phyloP scores from a whole-genome alignment of 441 rosid genomes.

The Syzygium syzygioides region DNA sequence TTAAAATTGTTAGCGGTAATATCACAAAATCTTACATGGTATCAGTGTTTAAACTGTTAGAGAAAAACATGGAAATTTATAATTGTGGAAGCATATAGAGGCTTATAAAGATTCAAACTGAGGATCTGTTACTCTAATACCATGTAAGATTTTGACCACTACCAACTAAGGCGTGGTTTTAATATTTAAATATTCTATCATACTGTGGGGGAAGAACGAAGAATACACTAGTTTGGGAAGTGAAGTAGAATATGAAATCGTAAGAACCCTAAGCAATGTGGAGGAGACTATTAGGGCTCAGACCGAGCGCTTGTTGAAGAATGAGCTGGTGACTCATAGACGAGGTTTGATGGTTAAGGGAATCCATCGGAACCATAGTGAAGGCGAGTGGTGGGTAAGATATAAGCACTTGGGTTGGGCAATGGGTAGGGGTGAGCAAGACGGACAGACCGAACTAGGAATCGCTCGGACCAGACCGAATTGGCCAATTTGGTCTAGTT shows the following conservation, averaged over 20 bases:
- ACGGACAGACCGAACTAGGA: no score
- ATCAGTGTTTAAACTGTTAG: neutral
- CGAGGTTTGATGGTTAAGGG: neutral
- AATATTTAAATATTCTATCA: neutral
- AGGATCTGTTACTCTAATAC: neutral
- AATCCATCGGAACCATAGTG: neutral
- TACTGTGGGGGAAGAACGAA: neutral
- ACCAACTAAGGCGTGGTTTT: neutral
- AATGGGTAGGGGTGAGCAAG: neutral
- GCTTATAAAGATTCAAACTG: neutral
- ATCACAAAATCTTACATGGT: neutral
- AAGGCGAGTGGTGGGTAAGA: neutral
- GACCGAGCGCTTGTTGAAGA: neutral
- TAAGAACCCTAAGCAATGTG: neutral
- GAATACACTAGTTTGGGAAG: neutral
- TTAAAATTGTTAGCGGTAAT: accelerated
- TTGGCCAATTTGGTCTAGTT: no score
- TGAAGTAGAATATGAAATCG: neutral
- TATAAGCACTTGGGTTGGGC: neutral
- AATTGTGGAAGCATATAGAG: neutral
- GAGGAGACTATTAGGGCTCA: neutral
- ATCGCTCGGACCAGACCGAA: no score
- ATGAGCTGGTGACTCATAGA: accelerated
- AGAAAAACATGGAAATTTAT: neutral
- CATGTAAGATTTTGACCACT: no score